Percentiles rank a stretch among this genome's conserved stretches.
Conservation (phyloP, 176 grass and related monocot species). For the Phoenix dactylifera region DNA sequence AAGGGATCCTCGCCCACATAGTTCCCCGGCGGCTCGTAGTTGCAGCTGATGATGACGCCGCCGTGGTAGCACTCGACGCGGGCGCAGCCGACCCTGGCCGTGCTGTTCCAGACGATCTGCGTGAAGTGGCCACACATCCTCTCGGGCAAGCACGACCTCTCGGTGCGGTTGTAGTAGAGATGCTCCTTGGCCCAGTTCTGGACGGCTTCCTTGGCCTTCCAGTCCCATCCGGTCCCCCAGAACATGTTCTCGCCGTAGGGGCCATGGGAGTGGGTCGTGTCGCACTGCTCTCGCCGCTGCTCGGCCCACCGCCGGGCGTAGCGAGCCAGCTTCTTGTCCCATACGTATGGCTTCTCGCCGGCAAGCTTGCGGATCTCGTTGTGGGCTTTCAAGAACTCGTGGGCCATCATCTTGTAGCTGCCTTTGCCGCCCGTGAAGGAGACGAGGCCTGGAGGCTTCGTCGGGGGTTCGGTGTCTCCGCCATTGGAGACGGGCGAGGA, state of each 20-base stretch:
- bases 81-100: slow-evolving; percentile 32
- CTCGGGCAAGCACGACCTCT: slow-evolving; percentile 25
- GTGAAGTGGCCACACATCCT: slow-evolving; percentile 53
- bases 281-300: slow-evolving; percentile 31
- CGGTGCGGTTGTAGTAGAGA: slow-evolving; percentile 31
- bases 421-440: not conserved
- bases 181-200: slow-evolving; percentile 28
- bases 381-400: slow-evolving; percentile 46
- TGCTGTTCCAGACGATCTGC: slow-evolving; percentile 40
- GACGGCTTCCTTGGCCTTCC: slow-evolving; percentile 24
- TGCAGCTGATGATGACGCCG: slow-evolving; percentile 41
- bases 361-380: slow-evolving; percentile 24
- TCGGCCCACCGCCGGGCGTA: slow-evolving; percentile 46
- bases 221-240: slow-evolving; percentile 23
- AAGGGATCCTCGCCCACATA: slow-evolving; percentile 38
- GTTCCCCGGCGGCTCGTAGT: slow-evolving; percentile 47
- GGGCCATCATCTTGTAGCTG: slow-evolving; percentile 21
- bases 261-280: slow-evolving; percentile 19
- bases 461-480: too few species aligned
- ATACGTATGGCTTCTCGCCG: slow-evolving; percentile 21
- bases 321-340: slow-evolving; percentile 35
- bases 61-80: slow-evolving; percentile 28
- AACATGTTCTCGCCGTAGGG: slow-evolving; percentile 49
- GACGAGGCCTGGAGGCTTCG: not conserved
- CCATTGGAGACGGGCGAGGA: too few species aligned